These are phyloP conservation scores for Venturia carpophila DNA, from an alignment of 2,329 filamentous ascomycete genomes.

Conservation along the genomic window DNA sequence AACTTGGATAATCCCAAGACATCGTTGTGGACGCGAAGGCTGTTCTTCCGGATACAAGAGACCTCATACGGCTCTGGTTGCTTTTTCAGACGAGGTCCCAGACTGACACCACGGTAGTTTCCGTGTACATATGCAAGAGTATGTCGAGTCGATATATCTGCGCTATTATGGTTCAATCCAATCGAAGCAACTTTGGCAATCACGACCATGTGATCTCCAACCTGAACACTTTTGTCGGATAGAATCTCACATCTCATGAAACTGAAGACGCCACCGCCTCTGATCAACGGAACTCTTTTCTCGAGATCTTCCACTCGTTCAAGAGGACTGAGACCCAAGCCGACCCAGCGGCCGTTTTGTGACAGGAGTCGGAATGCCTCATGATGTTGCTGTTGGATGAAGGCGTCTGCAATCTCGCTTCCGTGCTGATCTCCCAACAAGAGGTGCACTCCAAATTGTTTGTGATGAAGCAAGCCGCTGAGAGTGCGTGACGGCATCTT, in stretches of 20 bases:
- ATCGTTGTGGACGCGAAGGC: background rate
- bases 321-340: background rate
- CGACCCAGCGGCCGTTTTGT: background rate
- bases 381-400: conserved; percentile 23
- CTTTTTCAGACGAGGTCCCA: too few species aligned
- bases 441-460: conserved; percentile 45
- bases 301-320: background rate
- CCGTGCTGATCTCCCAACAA: conserved; percentile 25
- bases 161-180: background rate
- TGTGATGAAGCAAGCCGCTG: conserved; percentile 41
- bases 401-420: conserved; percentile 25
- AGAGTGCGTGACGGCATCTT: conserved; percentile 49
- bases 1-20: background rate
- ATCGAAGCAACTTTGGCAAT: conserved; percentile 34
- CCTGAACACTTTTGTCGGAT: conserved; percentile 30
- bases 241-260: conserved; percentile 30
- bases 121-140: background rate
- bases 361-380: background rate
- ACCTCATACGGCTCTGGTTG: too few species aligned
- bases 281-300: conserved; percentile 11
- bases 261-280: conserved; percentile 20
- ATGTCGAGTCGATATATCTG: background rate
- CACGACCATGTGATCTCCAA: conserved; percentile 42
- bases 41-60: background rate
- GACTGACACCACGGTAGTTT: background rate